Percentiles rank a stretch among this genome's conserved stretches.
Evolutionary conservation across 2,329 filamentous ascomycete genomes (phyloP).

Genomic region (Tolypocladium paradoxum): DNA sequence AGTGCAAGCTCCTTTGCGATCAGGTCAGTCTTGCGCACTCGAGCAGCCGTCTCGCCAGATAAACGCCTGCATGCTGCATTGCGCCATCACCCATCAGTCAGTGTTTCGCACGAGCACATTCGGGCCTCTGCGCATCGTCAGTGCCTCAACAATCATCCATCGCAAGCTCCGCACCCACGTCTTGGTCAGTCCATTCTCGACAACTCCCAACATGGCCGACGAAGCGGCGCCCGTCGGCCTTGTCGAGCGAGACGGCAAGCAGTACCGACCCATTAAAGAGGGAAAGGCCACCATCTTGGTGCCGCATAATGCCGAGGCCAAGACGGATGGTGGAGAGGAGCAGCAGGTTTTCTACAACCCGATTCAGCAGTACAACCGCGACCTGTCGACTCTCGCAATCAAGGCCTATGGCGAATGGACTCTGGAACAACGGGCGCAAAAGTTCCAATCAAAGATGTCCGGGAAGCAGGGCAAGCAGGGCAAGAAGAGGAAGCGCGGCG

Average conservation of each 20-base stretch:
- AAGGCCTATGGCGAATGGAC: constrained; percentile 70
- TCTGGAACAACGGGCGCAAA: constrained; percentile 34
- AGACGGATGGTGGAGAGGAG: constrained; percentile 45
- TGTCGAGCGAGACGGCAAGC: constrained; percentile 30
- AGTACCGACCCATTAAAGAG: constrained; percentile 42
- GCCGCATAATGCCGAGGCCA: constrained; percentile 32
- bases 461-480: constrained; percentile 27
- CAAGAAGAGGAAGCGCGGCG: constrained; percentile 37
- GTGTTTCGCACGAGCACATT: constrained; percentile 7
- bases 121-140: neutral
- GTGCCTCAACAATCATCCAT: neutral
- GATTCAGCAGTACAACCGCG: constrained; percentile 97
- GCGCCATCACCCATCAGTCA: constrained; percentile 7
- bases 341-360: constrained; percentile 96
- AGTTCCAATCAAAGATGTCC: constrained; percentile 24
- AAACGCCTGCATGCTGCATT: constrained; percentile 9
- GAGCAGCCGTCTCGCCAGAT: neutral
- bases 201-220: constrained; percentile 7
- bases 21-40: neutral
- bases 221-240: constrained; percentile 9
- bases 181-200: neutral
- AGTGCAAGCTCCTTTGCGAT: neutral
- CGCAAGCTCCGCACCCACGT: neutral
- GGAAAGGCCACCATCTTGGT: constrained; percentile 48
- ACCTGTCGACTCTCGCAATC: constrained; percentile 86